Percentiles rank a stretch among this genome's conserved stretches.
These are phyloP conservation scores for Penicillium rolfsii DNA, from an alignment of 2,329 filamentous ascomycete species.

Conservation along the genomic window DNA sequence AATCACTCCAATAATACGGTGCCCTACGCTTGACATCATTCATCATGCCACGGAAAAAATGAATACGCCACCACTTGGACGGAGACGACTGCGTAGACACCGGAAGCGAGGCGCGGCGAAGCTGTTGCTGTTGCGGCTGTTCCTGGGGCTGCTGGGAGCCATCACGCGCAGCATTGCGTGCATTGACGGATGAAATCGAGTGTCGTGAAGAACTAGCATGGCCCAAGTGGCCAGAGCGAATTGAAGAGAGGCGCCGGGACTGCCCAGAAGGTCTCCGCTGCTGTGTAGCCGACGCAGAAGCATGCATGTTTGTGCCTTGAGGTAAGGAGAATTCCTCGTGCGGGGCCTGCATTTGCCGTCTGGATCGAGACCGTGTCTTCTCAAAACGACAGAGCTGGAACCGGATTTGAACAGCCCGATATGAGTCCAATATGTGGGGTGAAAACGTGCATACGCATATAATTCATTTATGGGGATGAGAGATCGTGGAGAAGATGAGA, in stretches of 20 bases:
- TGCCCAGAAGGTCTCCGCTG: constrained; percentile 36
- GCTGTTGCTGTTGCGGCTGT: constrained; percentile 1
- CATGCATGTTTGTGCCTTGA: constrained; percentile 34
- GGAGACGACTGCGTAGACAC: constrained; percentile 22
- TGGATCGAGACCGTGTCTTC: too few species aligned
- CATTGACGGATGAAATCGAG: constrained; percentile 13
- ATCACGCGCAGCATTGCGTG: constrained; percentile 10
- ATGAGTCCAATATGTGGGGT: background rate
- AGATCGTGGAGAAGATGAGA: constrained; percentile 15
- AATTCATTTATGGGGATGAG: constrained; percentile 21
- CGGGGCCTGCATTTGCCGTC: constrained; percentile 19
- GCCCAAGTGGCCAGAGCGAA: constrained; percentile 23
- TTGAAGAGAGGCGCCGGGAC: constrained; percentile 27
- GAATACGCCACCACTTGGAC: constrained; percentile 71
- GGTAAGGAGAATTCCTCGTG: constrained; percentile 30
- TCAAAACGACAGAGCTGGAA: background rate
- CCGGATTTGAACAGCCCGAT: too few species aligned
- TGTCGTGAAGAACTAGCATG: constrained; percentile 18
- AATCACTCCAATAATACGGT: constrained; percentile 81
- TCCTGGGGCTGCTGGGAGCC: constrained; percentile 8
- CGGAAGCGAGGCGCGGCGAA: constrained; percentile 14
- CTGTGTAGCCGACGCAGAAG: constrained; percentile 29
- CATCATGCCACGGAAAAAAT: constrained; percentile 76
- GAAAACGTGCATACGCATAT: background rate
- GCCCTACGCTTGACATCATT: constrained; percentile 74